Conservation (phyloP, 73 alveolate genomes). For the Uronychia binucleata region DNA sequence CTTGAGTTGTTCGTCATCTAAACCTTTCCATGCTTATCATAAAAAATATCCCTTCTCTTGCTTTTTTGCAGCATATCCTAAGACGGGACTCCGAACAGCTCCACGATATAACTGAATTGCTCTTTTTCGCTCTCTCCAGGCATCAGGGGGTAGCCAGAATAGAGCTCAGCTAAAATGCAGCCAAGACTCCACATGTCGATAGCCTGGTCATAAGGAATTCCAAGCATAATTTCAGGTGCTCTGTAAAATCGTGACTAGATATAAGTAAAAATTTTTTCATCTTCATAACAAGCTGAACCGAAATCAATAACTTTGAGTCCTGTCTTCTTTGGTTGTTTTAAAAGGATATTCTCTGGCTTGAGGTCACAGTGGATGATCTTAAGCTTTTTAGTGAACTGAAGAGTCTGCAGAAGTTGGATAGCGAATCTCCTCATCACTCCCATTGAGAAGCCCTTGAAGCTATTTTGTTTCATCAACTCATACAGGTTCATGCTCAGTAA, state of each 20-base stretch:
- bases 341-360: conserved; percentile 80
- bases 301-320: conserved; percentile 91
- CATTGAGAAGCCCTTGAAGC: conserved; percentile 71
- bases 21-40: conserved; percentile 17
- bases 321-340: conserved; percentile 70
- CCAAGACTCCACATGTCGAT: conserved; percentile 92
- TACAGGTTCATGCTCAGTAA: conserved; percentile 72
- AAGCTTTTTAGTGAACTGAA: conserved; percentile 68
- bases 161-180: conserved; percentile 81
- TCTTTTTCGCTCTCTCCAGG: conserved; percentile 91
- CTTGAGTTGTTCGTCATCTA: conserved; percentile 38
- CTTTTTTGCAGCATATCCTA: conserved; percentile 45
- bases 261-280: conserved; percentile 63
- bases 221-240: conserved; percentile 71
- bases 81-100: conserved; percentile 67
- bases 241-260: conserved; percentile 58
- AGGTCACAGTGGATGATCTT: conserved; percentile 80
- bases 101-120: conserved; percentile 76
- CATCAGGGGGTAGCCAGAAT: conserved; percentile 84
- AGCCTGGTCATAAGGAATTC: conserved; percentile 60
- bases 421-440: conserved; percentile 80
- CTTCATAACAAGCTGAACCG: conserved; percentile 77
- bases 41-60: conserved; percentile 47
- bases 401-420: conserved; percentile 75
- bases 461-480: conserved; percentile 64